These are phyloP conservation scores for Lyophyllum atratum DNA, from an alignment of 768 basidiomycete species.

Conservation along the genomic window DNA sequence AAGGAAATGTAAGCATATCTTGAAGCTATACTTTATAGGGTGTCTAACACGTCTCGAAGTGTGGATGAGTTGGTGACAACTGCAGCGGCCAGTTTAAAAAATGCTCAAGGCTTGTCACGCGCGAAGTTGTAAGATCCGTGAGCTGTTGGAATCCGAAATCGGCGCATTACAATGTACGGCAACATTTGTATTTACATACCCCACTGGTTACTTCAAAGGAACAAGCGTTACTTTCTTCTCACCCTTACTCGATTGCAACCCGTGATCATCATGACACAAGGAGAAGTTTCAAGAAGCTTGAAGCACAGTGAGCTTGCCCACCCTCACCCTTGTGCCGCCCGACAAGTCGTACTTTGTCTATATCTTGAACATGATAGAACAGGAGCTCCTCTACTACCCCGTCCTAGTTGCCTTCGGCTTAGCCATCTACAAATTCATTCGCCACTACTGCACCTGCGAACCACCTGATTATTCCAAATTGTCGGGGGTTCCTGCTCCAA, in stretches of 20 bases:
- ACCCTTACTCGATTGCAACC: neutral
- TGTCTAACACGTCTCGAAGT: conserved; percentile 35
- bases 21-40: neutral
- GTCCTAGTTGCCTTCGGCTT: neutral
- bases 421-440: neutral
- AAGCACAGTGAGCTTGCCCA: neutral
- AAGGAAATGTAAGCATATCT: conserved; percentile 69
- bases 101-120: conserved; percentile 45
- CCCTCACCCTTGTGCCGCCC: neutral
- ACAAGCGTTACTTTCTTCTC: neutral
- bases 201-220: neutral
- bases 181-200: conserved; percentile 1
- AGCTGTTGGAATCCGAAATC: neutral
- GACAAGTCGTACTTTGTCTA: neutral
- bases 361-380: neutral
- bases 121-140: conserved; percentile 48
- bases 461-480: conserved; percentile 40
- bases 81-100: conserved; percentile 59
- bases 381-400: neutral
- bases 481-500: conserved; percentile 45
- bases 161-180: neutral
- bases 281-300: neutral
- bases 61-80: conserved; percentile 81
- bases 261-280: neutral
- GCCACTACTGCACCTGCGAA: neutral